Evolutionary conservation across 1,284 basidiomycete species (phyloP), one percentile per base, ranked within the genome.

Genomic region (Hypsizygus ulmarius): DNA sequence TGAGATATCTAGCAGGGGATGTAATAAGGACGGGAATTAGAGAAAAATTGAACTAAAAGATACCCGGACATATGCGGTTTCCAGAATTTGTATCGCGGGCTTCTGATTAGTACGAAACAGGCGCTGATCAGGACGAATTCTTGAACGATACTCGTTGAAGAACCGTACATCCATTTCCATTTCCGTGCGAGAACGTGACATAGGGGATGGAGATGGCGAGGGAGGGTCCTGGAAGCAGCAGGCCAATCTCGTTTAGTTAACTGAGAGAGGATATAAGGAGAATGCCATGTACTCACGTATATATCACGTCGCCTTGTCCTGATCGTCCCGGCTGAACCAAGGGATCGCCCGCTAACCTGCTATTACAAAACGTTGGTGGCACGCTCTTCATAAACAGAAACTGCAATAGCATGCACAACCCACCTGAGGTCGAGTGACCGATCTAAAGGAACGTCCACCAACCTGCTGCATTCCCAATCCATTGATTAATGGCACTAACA

Each of bases 181-280:
- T 45, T 52, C 43, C 8, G 27, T 46, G 30, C 49, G 25, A 15
- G 10, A 32, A 16, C 33, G 43, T 36, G 25, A 28, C 25, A 18
- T 40, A 16, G 43, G 39, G 5, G 36, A 43, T 15, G 51, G 28
- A 18, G 45, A 48, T 11, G 27, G 34, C 11, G 42, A 52, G 14
- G 28, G 39, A 9, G 36, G 18, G 14, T 43, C 33, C 30, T 44
- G 34, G 27, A 33, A 14, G 18, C n/a, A n/a, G n/a, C n/a, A n/a
- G n/a, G n/a, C n/a, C n/a, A n/a, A n/a, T n/a, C n/a, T n/a, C n/a
- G n/a, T n/a, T n/a, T n/a, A n/a, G n/a, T n/a, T n/a, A n/a, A n/a
- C n/a, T n/a, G n/a, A n/a, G n/a, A n/a, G n/a, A n/a, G n/a, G n/a
- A n/a, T n/a, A n/a, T n/a, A n/a, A n/a, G n/a, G n/a, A n/a, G n/a